Evolutionary conservation across 2,329 filamentous ascomycete genomes (phyloP).

Genomic region (Fusarium sp.): DNA sequence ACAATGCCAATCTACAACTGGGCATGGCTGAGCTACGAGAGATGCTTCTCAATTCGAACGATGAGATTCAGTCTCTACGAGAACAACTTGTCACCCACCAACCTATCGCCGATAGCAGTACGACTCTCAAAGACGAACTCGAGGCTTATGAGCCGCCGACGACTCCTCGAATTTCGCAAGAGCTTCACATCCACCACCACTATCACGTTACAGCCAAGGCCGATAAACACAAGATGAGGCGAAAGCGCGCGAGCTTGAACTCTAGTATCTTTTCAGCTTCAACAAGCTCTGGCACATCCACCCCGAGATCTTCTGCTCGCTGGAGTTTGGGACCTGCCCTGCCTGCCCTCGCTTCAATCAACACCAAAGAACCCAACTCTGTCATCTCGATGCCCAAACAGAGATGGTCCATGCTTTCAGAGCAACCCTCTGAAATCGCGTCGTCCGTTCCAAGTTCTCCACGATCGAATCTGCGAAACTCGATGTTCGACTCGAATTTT

Average conservation of each 20-base stretch:
- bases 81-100: conserved; percentile 86
- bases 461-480: conserved; percentile 76
- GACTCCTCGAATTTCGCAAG: conserved; percentile 65
- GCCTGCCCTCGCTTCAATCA: conserved; percentile 56
- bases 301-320: conserved; percentile 54
- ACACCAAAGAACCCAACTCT: conserved; percentile 64
- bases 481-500: conserved; percentile 80
- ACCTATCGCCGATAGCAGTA: conserved; percentile 63
- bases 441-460: conserved; percentile 88
- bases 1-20: conserved; percentile 93
- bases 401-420: conserved; percentile 68
- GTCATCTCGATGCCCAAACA: conserved; percentile 57
- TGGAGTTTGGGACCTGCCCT: conserved; percentile 56
- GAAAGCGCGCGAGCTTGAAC: conserved; percentile 75
- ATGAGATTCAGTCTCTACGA: conserved; percentile 88
- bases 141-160: conserved; percentile 58
- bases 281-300: conserved; percentile 54
- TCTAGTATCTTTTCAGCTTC: conserved; percentile 71
- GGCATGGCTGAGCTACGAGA: conserved; percentile 92
- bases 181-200: conserved; percentile 94
- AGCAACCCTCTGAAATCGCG: conserved; percentile 73
- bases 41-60: conserved; percentile 90
- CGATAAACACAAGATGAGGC: conserved; percentile 74
- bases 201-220: conserved; percentile 79
- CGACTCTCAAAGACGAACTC: conserved; percentile 79